A percentile compares a stretch with the other conserved stretches of the same genome.
Evolutionary conservation across 805 yeast species (phyloP).

Genomic region (Komagataella pastoris): DNA sequence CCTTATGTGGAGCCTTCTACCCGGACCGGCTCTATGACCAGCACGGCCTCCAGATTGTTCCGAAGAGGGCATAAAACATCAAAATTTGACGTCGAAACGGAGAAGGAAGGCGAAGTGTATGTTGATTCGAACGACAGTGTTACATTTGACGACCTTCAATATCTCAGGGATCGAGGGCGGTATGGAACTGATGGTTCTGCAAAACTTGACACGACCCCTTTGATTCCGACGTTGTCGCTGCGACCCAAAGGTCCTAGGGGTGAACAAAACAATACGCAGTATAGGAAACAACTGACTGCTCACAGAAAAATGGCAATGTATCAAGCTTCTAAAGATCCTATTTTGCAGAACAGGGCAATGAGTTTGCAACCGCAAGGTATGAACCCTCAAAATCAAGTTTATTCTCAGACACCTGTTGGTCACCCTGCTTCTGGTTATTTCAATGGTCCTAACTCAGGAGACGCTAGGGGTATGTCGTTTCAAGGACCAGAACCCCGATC

Average conservation of each 20-base stretch:
- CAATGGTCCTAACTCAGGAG: slow-evolving; percentile 6
- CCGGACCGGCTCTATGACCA: neutral
- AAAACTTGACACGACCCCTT: slow-evolving; percentile 49
- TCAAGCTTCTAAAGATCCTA: slow-evolving; percentile 1
- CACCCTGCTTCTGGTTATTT: slow-evolving; percentile 25
- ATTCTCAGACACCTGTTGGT: neutral
- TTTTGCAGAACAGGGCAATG: slow-evolving; percentile 16
- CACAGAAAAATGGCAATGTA: slow-evolving; percentile 8
- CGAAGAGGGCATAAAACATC: slow-evolving; percentile 3
- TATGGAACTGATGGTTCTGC: slow-evolving; percentile 31
- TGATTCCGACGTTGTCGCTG: slow-evolving; percentile 54
- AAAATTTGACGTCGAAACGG: slow-evolving; percentile 10
- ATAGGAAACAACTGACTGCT: slow-evolving; percentile 56
- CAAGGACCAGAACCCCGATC: neutral
- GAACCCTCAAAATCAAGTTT: neutral
- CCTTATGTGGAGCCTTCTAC: neutral
- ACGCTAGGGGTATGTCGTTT: neutral
- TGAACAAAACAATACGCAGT: slow-evolving; percentile 38
- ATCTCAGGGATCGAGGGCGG: slow-evolving; percentile 52
- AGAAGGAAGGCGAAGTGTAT: slow-evolving; percentile 11
- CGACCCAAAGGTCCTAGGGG: slow-evolving; percentile 13
- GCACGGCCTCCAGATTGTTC: slow-evolving; percentile 8
- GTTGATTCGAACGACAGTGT: slow-evolving; percentile 24
- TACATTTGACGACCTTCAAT: slow-evolving; percentile 53
- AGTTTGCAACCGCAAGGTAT: slow-evolving; percentile 12